A percentile compares a stretch with the other conserved stretches of the same genome.
These are phyloP conservation scores for Hibiscus tridactylites DNA, from an alignment of 345 rosid species.

Conservation along the genomic window DNA sequence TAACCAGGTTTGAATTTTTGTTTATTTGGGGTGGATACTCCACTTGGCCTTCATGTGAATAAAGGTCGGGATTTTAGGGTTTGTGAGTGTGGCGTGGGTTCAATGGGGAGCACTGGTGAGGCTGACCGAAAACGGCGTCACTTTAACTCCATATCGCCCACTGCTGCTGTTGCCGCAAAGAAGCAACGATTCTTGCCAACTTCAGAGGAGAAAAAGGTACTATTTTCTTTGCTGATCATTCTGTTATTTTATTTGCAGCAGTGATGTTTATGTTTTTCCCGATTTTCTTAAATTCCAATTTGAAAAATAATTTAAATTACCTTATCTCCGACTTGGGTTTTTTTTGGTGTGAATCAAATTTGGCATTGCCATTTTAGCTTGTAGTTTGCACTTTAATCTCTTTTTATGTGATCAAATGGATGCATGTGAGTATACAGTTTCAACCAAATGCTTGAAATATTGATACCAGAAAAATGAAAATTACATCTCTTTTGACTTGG, in stretches of 20 bases:
- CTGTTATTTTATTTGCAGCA: background rate
- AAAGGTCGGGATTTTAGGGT: constrained; percentile 30
- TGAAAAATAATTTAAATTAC: background rate
- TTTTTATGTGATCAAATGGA: background rate
- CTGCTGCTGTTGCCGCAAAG: constrained; percentile 65
- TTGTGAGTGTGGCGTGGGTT: constrained; percentile 14
- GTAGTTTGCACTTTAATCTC: background rate
- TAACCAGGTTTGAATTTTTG: background rate
- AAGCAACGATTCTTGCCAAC: constrained; percentile 45
- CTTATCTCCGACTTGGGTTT: background rate
- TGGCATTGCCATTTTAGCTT: background rate
- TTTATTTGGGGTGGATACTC: background rate
- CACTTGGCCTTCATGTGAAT: constrained; percentile 18
- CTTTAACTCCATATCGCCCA: constrained; percentile 66
- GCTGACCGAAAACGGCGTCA: constrained; percentile 86
- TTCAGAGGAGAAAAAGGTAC: constrained; percentile 82
- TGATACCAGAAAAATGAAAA: background rate
- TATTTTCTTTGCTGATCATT: background rate
- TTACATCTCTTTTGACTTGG: background rate
- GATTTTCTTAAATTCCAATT: background rate
- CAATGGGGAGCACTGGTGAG: constrained; percentile 91
- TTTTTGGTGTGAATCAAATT: background rate
- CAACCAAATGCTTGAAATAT: background rate
- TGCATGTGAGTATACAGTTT: background rate
- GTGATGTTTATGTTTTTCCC: background rate